phyloP scores from a whole-genome alignment of 306 rosid species.

The Acacia melanoxylon region DNA sequence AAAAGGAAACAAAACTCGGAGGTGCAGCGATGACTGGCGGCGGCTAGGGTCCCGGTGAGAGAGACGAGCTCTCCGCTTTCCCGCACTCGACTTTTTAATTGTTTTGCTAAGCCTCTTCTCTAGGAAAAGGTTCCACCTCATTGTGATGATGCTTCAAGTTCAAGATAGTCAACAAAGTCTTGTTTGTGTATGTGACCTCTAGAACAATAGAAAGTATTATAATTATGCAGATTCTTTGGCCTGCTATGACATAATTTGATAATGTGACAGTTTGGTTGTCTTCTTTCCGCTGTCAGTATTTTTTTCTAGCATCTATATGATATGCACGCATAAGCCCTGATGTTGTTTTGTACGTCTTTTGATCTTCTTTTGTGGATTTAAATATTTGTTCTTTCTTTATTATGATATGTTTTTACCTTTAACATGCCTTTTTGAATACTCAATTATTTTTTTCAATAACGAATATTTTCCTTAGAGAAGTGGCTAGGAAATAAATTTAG shows the following conservation, averaged over 20 bases:
- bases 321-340: neutral
- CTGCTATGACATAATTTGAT: neutral
- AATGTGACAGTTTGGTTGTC: neutral
- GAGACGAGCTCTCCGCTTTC: too few relatives aligned
- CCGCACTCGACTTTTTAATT: too few relatives aligned
- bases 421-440: neutral
- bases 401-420: neutral
- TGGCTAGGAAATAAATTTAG: neutral
- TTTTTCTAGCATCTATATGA: neutral
- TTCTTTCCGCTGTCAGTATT: neutral
- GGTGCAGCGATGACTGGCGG: too few relatives aligned
- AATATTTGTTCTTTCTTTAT: neutral
- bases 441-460: neutral
- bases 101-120: too few relatives aligned
- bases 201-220: neutral
- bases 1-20: too few relatives aligned
- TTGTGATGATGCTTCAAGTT: too few relatives aligned
- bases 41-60: too few relatives aligned
- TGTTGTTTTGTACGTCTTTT: neutral
- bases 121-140: too few relatives aligned
- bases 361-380: neutral
- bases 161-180: too few relatives aligned
- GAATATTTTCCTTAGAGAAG: neutral
- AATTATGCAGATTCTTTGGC: neutral
- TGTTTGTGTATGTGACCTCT: too few relatives aligned